Evolutionary conservation across 169 alveolate species (phyloP), one percentile per base, ranked within the genome.

Genomic region (Cytauxzoon felis): DNA sequence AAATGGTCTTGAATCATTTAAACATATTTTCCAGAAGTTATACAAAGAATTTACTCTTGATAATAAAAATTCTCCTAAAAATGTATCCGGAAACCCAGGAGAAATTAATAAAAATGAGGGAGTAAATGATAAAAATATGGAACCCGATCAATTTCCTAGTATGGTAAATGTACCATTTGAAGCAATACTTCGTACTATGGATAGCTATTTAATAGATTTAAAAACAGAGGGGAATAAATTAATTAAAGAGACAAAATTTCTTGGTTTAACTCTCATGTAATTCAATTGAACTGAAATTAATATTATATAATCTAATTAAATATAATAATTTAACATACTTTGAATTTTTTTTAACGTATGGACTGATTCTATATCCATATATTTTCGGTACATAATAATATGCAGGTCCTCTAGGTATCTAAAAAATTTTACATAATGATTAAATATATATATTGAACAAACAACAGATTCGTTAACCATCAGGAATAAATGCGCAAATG

Each of bases 401-500:
- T 5, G 86, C 41, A 0, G 86, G 86, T 27, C 86, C 86, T n/a
- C 86, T 64, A 0, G 86, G 60, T 18, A 68, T 47, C 80, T 68
- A 47, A 0, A 2, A 18, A 18, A 5, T 2, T 30, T 57, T 29
- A 30, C n/a, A 21, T 47, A 24, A 13, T 5, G n/a, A 18, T 27
- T 19, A n/a, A 68, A 52, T 11, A 11, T 36, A 13, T 8, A 52
- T 9, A 11, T 33, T 11, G 13, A 8, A 56, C 79, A 18, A 59
- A 76, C 86, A 8, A 76, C 36, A 3, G 73, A 26, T 34, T 76
- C 81, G 51, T 76, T 70, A 21, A 65, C 78, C 86, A 76, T 76
- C 27, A 76, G 43, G 48, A 94, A 93, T 26, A 90, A 72, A 26
- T 90, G 95, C 3, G 97, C 95, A 58, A 93, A 89, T 29, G 94